A percentile compares a stretch with the other conserved stretches of the same genome.
These are phyloP conservation scores for Scheffersomyces quercinus DNA, from an alignment of 1,139 yeast genomes.

Conservation along the genomic window DNA sequence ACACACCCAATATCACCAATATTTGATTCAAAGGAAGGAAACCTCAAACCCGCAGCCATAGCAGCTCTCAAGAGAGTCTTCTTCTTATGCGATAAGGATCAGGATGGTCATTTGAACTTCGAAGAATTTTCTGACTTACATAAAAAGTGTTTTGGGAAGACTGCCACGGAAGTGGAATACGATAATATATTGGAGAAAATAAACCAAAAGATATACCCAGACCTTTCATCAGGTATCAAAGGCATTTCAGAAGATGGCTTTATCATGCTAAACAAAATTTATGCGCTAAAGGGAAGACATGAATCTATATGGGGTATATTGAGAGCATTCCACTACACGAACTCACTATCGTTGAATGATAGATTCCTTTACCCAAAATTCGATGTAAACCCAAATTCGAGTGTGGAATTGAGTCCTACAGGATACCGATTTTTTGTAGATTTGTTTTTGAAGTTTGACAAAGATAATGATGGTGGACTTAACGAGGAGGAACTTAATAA, in stretches of 20 bases:
- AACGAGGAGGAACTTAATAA: constrained; percentile 66
- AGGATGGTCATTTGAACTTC: constrained; percentile 77
- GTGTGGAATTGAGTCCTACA: constrained; percentile 90
- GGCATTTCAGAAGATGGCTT: constrained; percentile 81
- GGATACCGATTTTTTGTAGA: constrained; percentile 93
- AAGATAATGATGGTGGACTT: constrained; percentile 94
- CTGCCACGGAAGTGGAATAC: constrained; percentile 27
- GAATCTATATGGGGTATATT: constrained; percentile 96
- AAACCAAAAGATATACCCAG: constrained; percentile 27
- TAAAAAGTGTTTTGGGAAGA: constrained; percentile 67
- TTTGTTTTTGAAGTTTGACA: constrained; percentile 80
- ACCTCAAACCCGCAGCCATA: constrained; percentile 72
- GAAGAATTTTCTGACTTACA: constrained; percentile 71
- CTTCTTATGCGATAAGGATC: constrained; percentile 83
- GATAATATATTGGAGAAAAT: constrained; percentile 29
- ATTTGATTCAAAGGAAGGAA: constrained; percentile 88
- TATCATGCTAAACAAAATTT: constrained; percentile 69
- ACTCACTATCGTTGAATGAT: constrained; percentile 82
- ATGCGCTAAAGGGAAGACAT: constrained; percentile 89
- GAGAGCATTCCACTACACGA: constrained; percentile 85
- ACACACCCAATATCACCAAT: constrained; percentile 93
- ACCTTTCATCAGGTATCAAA: constrained; percentile 12
- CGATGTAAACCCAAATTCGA: constrained; percentile 74
- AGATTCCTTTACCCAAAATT: constrained; percentile 73
- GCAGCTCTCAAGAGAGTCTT: constrained; percentile 80